phyloP scores from a whole-genome alignment of 2,329 filamentous ascomycete species.

The Xylaria polymorpha region DNA sequence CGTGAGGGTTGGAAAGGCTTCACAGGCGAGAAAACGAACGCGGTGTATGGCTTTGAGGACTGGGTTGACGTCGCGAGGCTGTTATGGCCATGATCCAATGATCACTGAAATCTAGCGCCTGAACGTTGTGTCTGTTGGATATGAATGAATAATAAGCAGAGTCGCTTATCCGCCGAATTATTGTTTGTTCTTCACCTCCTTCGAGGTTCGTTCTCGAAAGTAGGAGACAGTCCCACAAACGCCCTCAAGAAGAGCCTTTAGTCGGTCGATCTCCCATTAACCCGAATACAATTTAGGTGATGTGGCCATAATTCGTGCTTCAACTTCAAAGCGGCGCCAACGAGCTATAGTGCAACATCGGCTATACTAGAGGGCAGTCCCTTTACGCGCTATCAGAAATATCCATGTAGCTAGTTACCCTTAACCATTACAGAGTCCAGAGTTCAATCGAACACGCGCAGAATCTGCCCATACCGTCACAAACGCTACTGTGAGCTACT shows the following conservation, averaged over 20 bases:
- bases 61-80: conserved; percentile 25
- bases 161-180: not conserved
- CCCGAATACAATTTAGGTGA: no score
- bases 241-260: no score
- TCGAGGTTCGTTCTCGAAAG: not conserved
- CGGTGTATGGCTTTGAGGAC: conserved; percentile 32
- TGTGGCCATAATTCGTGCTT: no score
- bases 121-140: not conserved
- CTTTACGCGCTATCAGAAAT: not conserved
- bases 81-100: conserved; percentile 26
- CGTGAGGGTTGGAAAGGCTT: conserved; percentile 30
- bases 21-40: conserved; percentile 23
- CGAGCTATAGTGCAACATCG: no score
- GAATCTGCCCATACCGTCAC: not conserved
- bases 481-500: not conserved
- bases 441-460: not conserved
- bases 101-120: not conserved
- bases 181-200: not conserved
- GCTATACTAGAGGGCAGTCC: no score
- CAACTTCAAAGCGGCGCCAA: no score
- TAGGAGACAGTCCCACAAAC: no score
- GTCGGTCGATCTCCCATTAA: no score
- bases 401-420: not conserved
- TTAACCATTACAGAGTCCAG: not conserved
- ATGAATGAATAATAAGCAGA: not conserved